Evolutionary conservation across 2,329 filamentous ascomycete genomes (phyloP).

Genomic region (Berkeleyomyces rouxiae): DNA sequence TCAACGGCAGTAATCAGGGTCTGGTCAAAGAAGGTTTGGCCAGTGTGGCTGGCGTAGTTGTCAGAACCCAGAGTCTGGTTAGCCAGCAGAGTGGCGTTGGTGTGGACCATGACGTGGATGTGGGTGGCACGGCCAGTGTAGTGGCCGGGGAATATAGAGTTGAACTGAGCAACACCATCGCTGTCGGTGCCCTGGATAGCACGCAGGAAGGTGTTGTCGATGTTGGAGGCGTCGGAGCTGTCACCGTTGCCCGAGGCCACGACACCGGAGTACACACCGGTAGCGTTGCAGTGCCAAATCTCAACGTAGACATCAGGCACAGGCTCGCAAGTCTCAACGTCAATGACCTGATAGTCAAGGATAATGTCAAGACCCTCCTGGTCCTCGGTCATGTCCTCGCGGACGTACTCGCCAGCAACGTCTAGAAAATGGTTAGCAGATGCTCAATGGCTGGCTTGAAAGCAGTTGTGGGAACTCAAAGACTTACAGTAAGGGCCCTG

Average conservation of each 20-base stretch:
- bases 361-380: slow-evolving; percentile 25
- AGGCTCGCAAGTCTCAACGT: slow-evolving; percentile 26
- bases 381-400: slow-evolving; percentile 25
- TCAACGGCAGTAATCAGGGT: slow-evolving; percentile 35
- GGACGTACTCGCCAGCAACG: slow-evolving; percentile 24
- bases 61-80: slow-evolving; percentile 34
- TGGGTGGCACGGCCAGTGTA: slow-evolving; percentile 26
- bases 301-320: slow-evolving; percentile 26
- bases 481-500: slow-evolving; percentile 29
- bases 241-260: slow-evolving; percentile 22
- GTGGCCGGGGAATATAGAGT: slow-evolving; percentile 28
- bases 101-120: slow-evolving; percentile 24
- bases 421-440: slow-evolving; percentile 13
- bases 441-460: not conserved
- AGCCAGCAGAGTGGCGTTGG: slow-evolving; percentile 22
- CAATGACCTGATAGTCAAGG: slow-evolving; percentile 28
- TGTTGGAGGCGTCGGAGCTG: slow-evolving; percentile 17
- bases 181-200: slow-evolving; percentile 25
- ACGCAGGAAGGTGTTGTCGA: slow-evolving; percentile 24
- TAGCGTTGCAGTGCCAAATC: slow-evolving; percentile 30
- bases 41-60: slow-evolving; percentile 37
- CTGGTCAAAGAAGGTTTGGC: slow-evolving; percentile 47
- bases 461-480: not conserved
- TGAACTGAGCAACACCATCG: slow-evolving; percentile 26
- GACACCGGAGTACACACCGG: slow-evolving; percentile 29